Evolutionary conservation across 2,329 filamentous ascomycete species (phyloP), one percentile per base, ranked within the genome.

Genomic region (Colletotrichum tamarilloi): DNA sequence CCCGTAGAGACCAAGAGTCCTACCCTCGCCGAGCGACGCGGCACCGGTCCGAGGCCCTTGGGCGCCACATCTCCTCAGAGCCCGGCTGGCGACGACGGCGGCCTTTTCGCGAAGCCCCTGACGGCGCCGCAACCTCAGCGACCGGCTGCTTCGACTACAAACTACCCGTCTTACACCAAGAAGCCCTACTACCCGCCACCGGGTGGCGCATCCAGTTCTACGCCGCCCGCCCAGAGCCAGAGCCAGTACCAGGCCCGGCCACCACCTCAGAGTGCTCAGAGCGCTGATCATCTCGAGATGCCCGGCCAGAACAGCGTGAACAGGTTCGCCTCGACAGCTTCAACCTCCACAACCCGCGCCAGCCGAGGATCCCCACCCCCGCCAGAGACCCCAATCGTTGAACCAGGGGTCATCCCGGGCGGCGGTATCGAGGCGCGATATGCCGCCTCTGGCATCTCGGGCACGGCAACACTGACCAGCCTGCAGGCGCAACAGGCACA

Each of bases 321-420:
- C 78, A 87, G 91, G 57, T 91, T 92, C 76, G 87, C 89, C 12
- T 98, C 96, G 2, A 97, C 94, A 8, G 95, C 96, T 16, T 98
- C 97, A 0, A 97, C 92, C 14, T 97, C 95, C 2, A 99, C 97
- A 1, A 98, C 96, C 2, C 92, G 94, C 76, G 97, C 97, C 24
- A 95, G 94, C 79, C 90, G 97, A 77, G 97, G 97, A 56, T 98
- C 96, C 32, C 97, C 97, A 5, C 96, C 97, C 5, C 97, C 97
- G 1, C 97, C 97, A 9, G 96, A 98, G 81, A 98, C 97, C 0
- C 95, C 97, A 38, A 89, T 96, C 74, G 89, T 93, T 35, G 93
- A 93, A 53, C 94, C 93, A 1, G 91, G 90, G 22, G 87, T 87
- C 66, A 87, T 91, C n/a, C 91, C 92, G 2, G 91, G 91, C 67